Conservation (phyloP, 345 rosid species). For the Dimocarpus longan region DNA sequence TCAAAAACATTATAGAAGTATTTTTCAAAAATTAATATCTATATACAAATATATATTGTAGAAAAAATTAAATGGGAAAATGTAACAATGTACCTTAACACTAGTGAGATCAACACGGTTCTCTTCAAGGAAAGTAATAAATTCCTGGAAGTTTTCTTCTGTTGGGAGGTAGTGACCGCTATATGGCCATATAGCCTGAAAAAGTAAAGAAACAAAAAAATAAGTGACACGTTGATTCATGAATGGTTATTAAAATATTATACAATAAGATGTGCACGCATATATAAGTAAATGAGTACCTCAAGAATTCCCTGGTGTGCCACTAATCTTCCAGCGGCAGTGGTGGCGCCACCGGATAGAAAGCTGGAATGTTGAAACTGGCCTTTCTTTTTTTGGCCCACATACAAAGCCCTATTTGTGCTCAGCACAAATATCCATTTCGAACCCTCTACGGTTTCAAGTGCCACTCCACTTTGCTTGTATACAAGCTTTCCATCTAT, state of each 20-base stretch:
- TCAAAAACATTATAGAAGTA: no score
- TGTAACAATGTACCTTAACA: slow-evolving; percentile 62
- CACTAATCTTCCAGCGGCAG: slow-evolving; percentile 70
- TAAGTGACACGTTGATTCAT: background rate
- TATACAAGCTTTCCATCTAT: slow-evolving; percentile 53
- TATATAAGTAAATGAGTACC: slow-evolving; percentile 27
- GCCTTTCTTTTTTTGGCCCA: slow-evolving; percentile 70
- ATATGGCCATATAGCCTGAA: slow-evolving; percentile 92
- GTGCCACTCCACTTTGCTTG: slow-evolving; percentile 29
- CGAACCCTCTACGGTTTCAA: slow-evolving; percentile 47
- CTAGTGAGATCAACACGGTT: slow-evolving; percentile 70
- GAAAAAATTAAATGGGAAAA: no score
- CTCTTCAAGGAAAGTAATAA: slow-evolving; percentile 65
- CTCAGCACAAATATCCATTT: slow-evolving; percentile 78
- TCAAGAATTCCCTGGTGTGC: slow-evolving; percentile 55
- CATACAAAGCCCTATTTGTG: slow-evolving; percentile 56
- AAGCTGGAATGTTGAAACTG: slow-evolving; percentile 74
- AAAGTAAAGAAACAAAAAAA: background rate
- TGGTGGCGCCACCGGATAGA: slow-evolving; percentile 68
- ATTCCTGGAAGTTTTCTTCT: slow-evolving; percentile 85
- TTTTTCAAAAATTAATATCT: no score
- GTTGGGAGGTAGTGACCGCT: slow-evolving; percentile 98
- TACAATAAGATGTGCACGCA: no score
- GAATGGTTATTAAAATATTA: background rate
- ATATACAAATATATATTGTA: no score